Base-by-base conservation (phyloP, 805 yeast genomes). In the Kurtzmaniella cleridarum region DNA sequence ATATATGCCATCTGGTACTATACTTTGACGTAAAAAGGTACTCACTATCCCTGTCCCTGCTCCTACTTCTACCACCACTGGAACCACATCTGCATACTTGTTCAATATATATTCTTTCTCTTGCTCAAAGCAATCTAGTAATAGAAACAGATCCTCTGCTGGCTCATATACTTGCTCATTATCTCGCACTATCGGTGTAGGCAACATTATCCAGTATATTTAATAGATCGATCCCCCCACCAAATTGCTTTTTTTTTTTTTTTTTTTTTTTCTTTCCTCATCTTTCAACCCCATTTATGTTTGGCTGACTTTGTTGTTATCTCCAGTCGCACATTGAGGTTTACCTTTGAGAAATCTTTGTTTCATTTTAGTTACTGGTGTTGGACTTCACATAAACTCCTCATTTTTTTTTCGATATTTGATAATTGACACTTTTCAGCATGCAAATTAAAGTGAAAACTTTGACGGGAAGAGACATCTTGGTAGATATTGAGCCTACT, bases 1-100 rank as follows among this genome's bases (percentile, higher is more conserved):
- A 45, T 69, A 76, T 0, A 81, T 43, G 0, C 79, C 76, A 5
- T 62, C 43, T 1, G 78, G 58, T 37, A 80, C n/a, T 2, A 89
- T 70, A 40, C 76, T 54, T 42, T 74, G 66, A 44, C 79, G 79
- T 33, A 88, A 50, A 55, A 93, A 93, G 0, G 96, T 75, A 0
- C 95, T 73, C 1, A 91, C 84, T 11, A 93, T 73, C 1, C 98
- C 98, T 1, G 96, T 81, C 0, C 98, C 98, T 2, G 90, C 76
- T 0, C 98, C 98, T 5, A 93, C 71, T 52, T 93, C 98, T 7
- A 82, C 71, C 1, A 86, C 81, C 0, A 86, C 31, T 0, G 93
- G 85, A 1, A 55, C 30, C 2, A 39, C 15, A 14, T 42, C 42
- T 16, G 49, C 37, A 35, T 48, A 59, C 20, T 44, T 46, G 10